phyloP scores from a whole-genome alignment of 164 flowering plant genomes.

The Nymphaea colorata region DNA sequence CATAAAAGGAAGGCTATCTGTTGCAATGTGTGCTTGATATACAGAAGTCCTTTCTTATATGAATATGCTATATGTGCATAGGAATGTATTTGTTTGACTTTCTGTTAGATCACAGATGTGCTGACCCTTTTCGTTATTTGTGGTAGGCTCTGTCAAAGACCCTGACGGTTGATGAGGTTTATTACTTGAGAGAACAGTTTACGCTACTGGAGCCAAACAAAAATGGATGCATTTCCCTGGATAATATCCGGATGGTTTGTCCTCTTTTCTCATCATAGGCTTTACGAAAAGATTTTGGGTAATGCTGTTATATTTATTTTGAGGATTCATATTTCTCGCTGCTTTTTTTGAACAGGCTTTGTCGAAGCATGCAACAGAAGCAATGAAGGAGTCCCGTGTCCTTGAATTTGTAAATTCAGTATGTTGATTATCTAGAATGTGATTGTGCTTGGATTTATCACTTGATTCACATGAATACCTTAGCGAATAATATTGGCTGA shows the following conservation, averaged over 20 bases:
- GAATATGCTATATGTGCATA: no score
- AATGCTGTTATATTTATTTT: slow-evolving; percentile 3
- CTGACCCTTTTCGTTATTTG: not conserved
- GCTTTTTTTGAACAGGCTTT: slow-evolving; percentile 41
- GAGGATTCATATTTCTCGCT: not conserved
- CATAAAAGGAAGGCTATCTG: no score
- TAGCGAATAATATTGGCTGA: not conserved
- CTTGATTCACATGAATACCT: not conserved
- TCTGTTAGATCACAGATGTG: not conserved
- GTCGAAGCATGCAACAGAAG: slow-evolving; percentile 70
- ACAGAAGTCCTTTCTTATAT: no score
- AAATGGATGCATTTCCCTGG: slow-evolving; percentile 51
- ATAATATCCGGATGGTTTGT: slow-evolving; percentile 52
- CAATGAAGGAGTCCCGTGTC: slow-evolving; percentile 86
- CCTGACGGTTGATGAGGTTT: slow-evolving; percentile 61
- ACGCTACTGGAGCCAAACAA: slow-evolving; percentile 55
- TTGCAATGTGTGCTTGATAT: no score
- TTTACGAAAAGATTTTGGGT: not conserved
- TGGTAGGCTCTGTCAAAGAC: slow-evolving; percentile 78
- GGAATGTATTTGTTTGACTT: not conserved
- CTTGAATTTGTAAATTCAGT: slow-evolving; percentile 67
- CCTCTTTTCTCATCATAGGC: slow-evolving; percentile 1
- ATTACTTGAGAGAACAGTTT: slow-evolving; percentile 71
- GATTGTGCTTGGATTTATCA: not conserved
- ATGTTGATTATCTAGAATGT: slow-evolving; percentile 3